A percentile compares a stretch with the other conserved stretches of the same genome.
These are phyloP conservation scores for Neohortaea acidophila DNA, from an alignment of 495 filamentous ascomycete species.

Conservation along the genomic window DNA sequence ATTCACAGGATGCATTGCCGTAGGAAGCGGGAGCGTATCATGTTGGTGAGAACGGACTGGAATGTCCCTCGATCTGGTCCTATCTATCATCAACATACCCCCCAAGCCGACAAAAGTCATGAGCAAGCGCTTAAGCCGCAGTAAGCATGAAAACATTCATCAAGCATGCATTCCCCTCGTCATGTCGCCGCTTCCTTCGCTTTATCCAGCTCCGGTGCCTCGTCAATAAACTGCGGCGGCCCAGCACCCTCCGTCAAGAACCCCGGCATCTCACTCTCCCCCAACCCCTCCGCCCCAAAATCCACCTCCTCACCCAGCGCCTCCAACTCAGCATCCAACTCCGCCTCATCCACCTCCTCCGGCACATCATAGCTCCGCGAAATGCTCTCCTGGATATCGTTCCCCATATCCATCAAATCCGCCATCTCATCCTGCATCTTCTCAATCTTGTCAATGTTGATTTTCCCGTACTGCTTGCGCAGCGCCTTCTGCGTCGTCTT, in stretches of 20 bases:
- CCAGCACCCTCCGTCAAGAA: slow-evolving; percentile 62
- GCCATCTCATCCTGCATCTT: slow-evolving; percentile 98
- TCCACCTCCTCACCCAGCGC: slow-evolving; percentile 79
- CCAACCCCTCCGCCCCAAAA: slow-evolving; percentile 36
- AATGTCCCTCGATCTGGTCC: no score
- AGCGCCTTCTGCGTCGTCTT: slow-evolving; percentile 90
- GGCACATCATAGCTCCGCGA: slow-evolving; percentile 88
- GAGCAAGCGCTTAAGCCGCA: no score
- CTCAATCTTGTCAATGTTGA: slow-evolving; percentile 95
- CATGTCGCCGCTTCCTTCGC: slow-evolving; percentile 57
- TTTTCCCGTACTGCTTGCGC: slow-evolving; percentile 89
- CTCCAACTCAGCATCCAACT: slow-evolving; percentile 93
- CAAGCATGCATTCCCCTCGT: no score
- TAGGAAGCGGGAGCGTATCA: no score
- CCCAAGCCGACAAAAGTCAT: no score
- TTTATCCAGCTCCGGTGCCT: slow-evolving; percentile 44
- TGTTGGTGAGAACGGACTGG: no score
- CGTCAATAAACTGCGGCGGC: slow-evolving; percentile 73
- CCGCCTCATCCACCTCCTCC: slow-evolving; percentile 94
- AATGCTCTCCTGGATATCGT: slow-evolving; percentile 96
- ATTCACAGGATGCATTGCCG: no score
- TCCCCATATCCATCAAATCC: slow-evolving; percentile 91
- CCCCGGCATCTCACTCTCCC: slow-evolving; percentile 55
- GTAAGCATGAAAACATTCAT: no score
- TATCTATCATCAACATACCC: no score